Percentiles rank a stretch among this genome's conserved stretches.
Conservation (phyloP, 179 eudicot species). For the Nepenthes alata region DNA sequence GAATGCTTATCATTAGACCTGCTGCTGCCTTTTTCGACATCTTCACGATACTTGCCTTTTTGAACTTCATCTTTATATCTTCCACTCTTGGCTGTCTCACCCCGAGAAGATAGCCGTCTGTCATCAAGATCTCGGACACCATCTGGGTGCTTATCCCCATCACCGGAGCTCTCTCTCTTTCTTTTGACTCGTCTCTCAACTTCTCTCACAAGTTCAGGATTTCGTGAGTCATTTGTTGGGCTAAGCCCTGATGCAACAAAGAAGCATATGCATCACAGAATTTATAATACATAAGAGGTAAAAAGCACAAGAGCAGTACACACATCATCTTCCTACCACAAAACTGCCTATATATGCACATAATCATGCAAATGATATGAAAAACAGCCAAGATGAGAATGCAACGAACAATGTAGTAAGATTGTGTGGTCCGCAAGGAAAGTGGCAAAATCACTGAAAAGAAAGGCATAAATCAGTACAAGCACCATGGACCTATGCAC, state of each 20-base stretch:
- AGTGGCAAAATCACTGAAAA: too few species aligned
- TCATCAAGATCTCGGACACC: conserved; percentile 35
- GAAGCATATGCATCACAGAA: not conserved
- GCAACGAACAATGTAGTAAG: too few species aligned
- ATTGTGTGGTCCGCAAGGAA: too few species aligned
- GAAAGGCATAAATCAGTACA: too few species aligned
- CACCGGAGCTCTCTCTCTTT: conserved; percentile 56
- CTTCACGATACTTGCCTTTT: conserved; percentile 36
- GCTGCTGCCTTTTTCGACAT: conserved; percentile 37
- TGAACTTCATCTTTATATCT: conserved; percentile 48
- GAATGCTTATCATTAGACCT: conserved; percentile 48
- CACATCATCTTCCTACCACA: too few species aligned
- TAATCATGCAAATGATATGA: too few species aligned
- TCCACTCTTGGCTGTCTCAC: conserved; percentile 39
- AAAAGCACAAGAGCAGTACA: too few species aligned
- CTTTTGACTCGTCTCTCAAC: conserved; percentile 52
- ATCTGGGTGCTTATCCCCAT: conserved; percentile 51
- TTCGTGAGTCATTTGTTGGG: conserved; percentile 36
- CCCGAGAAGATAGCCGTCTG: conserved; percentile 41
- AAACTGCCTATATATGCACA: too few species aligned
- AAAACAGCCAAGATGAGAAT: too few species aligned
- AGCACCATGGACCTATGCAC: too few species aligned
- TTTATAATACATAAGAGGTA: too few species aligned
- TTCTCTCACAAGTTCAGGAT: conserved; percentile 53
- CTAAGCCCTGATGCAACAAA: conserved; percentile 27